Percentiles rank a stretch among this genome's conserved stretches.
Conservation (phyloP, 179 eudicot genomes). For the Spergularia azorica region DNA sequence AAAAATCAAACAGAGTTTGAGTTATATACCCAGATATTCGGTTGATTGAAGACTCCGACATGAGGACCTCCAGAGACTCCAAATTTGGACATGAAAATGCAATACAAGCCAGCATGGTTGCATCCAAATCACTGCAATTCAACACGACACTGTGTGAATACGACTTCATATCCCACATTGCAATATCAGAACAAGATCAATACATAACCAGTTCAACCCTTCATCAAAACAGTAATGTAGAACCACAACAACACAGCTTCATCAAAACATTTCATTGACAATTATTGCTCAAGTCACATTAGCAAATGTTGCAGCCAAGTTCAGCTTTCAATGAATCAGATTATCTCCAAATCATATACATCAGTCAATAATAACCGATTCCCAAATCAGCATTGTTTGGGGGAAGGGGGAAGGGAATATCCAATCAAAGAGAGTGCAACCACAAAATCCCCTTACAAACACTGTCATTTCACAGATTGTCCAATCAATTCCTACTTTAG, state of each 20-base stretch:
- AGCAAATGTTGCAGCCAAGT: not conserved
- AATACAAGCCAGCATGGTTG: constrained; percentile 91
- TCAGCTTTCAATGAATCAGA: not conserved
- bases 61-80: constrained; percentile 74
- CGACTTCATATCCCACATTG: not conserved
- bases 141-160: not conserved
- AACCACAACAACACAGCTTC: not conserved
- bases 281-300: not conserved
- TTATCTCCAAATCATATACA: not conserved
- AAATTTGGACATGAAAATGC: constrained; percentile 92
- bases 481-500: no score
- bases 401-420: not conserved
- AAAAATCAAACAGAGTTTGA: not conserved
- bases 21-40: constrained; percentile 77
- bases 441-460: no score
- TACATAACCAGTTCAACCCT: not conserved
- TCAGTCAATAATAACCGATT: not conserved
- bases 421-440: not conserved
- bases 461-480: no score
- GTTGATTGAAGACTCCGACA: constrained; percentile 53
- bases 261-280: no score
- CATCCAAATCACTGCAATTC: constrained; percentile 84
- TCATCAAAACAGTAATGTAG: constrained; percentile 2
- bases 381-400: not conserved
- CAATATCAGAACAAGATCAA: not conserved